Percentiles rank a stretch among this genome's conserved stretches.
Evolutionary conservation across 2,329 filamentous ascomycete genomes (phyloP).

Genomic region (Colletotrichum gigasporum): DNA sequence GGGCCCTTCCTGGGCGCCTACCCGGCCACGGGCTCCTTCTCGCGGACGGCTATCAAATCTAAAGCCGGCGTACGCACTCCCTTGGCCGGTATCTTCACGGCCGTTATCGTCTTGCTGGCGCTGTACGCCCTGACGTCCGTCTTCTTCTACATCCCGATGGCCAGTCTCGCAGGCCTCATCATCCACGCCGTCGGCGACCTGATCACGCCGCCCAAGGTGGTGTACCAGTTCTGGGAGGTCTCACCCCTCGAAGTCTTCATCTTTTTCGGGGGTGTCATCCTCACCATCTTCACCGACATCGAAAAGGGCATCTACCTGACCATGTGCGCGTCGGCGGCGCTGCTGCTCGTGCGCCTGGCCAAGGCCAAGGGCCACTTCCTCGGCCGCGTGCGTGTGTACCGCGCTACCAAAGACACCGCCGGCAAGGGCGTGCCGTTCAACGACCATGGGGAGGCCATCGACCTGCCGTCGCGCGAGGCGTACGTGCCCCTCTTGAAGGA

Average conservation of each 20-base stretch:
- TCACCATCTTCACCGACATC: conserved; percentile 59
- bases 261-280: conserved; percentile 77
- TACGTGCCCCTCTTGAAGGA: conserved; percentile 52
- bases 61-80: conserved; percentile 86
- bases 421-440: conserved; percentile 31
- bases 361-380: conserved; percentile 58
- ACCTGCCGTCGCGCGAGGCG: conserved; percentile 39
- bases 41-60: conserved; percentile 82
- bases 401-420: conserved; percentile 31
- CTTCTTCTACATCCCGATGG: conserved; percentile 83
- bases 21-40: conserved; percentile 57
- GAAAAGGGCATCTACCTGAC: conserved; percentile 62
- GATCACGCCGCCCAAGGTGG: conserved; percentile 75
- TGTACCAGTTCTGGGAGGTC: conserved; percentile 82
- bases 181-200: conserved; percentile 85
- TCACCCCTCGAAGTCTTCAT: conserved; percentile 79
- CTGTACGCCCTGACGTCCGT: conserved; percentile 81
- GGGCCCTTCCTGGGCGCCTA: conserved; percentile 76
- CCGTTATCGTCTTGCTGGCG: conserved; percentile 77
- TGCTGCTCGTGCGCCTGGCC: conserved; percentile 56
- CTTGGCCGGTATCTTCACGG: conserved; percentile 81
- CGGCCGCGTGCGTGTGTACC: conserved; percentile 44
- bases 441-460: conserved; percentile 28
- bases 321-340: conserved; percentile 50
- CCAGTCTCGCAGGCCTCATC: conserved; percentile 78